Percentiles rank a stretch among this genome's conserved stretches.
Evolutionary conservation across 768 basidiomycete genomes (phyloP).

Genomic region (Baorangia bicolor): DNA sequence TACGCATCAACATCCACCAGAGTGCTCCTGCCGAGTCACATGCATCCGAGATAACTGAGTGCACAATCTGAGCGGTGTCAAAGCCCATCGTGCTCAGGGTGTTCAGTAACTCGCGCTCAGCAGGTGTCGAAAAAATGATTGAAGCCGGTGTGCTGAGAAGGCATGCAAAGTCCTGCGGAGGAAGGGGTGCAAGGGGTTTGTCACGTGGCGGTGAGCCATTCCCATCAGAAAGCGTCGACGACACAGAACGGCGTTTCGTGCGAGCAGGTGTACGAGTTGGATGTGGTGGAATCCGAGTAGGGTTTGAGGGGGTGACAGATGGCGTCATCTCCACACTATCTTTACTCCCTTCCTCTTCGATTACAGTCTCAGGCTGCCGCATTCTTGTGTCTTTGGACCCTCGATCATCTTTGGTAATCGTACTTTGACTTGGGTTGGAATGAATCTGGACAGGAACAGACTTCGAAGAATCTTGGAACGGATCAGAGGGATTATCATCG

Average conservation of each 20-base stretch:
- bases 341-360: conserved; percentile 46
- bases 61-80: conserved; percentile 93
- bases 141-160: conserved; percentile 66
- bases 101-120: conserved; percentile 80
- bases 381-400: conserved; percentile 32
- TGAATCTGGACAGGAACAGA: conserved; percentile 37
- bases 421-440: conserved; percentile 56
- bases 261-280: conserved; percentile 88
- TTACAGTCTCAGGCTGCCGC: conserved; percentile 46
- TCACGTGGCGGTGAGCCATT: conserved; percentile 51
- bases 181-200: conserved; percentile 39
- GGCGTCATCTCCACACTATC: conserved; percentile 1
- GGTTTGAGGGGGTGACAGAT: conserved; percentile 24
- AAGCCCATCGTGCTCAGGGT: conserved; percentile 75
- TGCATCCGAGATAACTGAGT: conserved; percentile 87
- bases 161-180: conserved; percentile 57
- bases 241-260: conserved; percentile 94
- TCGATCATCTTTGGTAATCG: conserved; percentile 47
- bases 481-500: conserved; percentile 45
- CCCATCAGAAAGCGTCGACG: conserved; percentile 75
- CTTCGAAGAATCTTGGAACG: conserved; percentile 36
- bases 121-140: conserved; percentile 82
- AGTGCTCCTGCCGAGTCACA: conserved; percentile 89
- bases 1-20: conserved; percentile 96
- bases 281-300: conserved; percentile 47